Evolutionary conservation across 2,329 filamentous ascomycete genomes (phyloP), one percentile per base, ranked within the genome.

Genomic region (Ustulina deusta): DNA sequence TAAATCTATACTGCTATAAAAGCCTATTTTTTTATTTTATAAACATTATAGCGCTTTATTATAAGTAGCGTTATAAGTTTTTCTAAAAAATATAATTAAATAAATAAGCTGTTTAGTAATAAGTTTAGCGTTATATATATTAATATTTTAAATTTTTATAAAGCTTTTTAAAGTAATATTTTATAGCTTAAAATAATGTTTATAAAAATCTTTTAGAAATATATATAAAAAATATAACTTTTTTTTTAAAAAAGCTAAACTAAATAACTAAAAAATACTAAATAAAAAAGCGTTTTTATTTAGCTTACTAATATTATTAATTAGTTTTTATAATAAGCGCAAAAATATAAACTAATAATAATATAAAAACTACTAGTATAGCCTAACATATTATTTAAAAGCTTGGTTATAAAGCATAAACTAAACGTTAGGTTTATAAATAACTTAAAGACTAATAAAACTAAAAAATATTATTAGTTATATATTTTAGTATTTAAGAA

Each of bases 401-500:
- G 77, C 44, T 79, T 73, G 11, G 79, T 71, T 11, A 74, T 67
- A 9, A 69, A 76, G 56, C 77, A 74, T 22, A 81, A 79, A 66
- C 65, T 80, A 17, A 76, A 81, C 57, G 61, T 81, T 56, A 74
- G 75, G 29, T 75, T 81, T 40, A 71, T 78, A 7, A 64, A 71
- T 51, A 29, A 72, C 29, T 44, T 63, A 22, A 62, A 72, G 25
- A 71, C 66, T 46, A 61, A 56, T 51, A 63, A 74, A 56, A 66
- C 74, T 56, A 62, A 36, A 32, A 69, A 61, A n/a, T 69, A 65
- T 48, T 70, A 76, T 62, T 83, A 73, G 80, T 79, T 73, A 17
- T 56, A 82, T 59, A 80, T 84, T 32, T 75, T 83, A 15, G 69
- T 83, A 61, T 76, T 75, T 38, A 77, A 80, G 63, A 78, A 81